Percentiles rank a stretch among this genome's conserved stretches.
Evolutionary conservation across 2,329 filamentous ascomycete species (phyloP).

Genomic region (Neospermospora avenae): DNA sequence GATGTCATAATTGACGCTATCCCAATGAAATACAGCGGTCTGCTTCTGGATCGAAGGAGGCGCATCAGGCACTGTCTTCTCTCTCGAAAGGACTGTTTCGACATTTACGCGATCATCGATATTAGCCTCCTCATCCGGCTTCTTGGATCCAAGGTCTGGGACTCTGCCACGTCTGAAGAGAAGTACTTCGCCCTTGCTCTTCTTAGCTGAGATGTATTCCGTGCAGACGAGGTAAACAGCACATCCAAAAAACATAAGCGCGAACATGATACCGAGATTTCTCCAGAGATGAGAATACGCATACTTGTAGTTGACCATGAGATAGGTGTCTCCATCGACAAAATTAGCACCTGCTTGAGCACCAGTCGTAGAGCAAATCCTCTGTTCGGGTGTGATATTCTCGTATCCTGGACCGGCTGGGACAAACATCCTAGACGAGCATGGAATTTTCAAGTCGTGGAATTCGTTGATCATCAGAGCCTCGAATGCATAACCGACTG

Average conservation of each 20-base stretch:
- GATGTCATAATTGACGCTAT: slow-evolving; percentile 53
- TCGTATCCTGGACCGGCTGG: slow-evolving; percentile 26
- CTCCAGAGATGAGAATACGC: slow-evolving; percentile 60
- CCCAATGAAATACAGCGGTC: slow-evolving; percentile 51
- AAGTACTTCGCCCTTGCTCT: slow-evolving; percentile 75
- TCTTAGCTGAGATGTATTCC: slow-evolving; percentile 62
- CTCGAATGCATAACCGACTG: slow-evolving; percentile 64
- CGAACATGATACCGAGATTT: slow-evolving; percentile 68
- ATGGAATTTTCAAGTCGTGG: slow-evolving; percentile 25
- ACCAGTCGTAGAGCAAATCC: slow-evolving; percentile 57
- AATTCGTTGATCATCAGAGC: slow-evolving; percentile 84
- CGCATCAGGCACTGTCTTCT: slow-evolving; percentile 48
- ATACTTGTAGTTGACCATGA: slow-evolving; percentile 55
- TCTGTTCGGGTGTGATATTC: slow-evolving; percentile 16
- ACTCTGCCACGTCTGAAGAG: slow-evolving; percentile 69
- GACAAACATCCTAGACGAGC: slow-evolving; percentile 23
- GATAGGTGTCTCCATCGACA: slow-evolving; percentile 59
- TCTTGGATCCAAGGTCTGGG: slow-evolving; percentile 15
- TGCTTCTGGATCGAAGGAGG: slow-evolving; percentile 38
- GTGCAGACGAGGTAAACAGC: slow-evolving; percentile 60
- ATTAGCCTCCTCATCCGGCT: slow-evolving; percentile 24
- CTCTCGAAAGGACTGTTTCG: slow-evolving; percentile 44
- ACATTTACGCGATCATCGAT: slow-evolving; percentile 24
- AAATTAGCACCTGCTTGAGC: slow-evolving; percentile 48
- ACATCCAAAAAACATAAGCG: slow-evolving; percentile 60